Conservation (phyloP, 2,329 filamentous ascomycete genomes). For the Apiospora pterosperma region DNA sequence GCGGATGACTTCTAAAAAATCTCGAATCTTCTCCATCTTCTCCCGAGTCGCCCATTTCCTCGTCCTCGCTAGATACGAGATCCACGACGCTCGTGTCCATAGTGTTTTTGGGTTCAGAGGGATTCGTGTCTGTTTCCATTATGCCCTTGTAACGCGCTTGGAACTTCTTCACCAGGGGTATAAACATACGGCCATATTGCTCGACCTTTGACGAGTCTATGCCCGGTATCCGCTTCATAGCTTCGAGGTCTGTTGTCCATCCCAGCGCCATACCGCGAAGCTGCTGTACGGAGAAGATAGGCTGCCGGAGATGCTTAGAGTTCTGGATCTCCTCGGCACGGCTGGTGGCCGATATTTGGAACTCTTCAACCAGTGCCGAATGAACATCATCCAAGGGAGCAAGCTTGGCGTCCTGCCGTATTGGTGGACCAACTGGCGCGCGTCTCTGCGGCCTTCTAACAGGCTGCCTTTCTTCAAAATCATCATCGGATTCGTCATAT, state of each 20-base stretch:
- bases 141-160: conserved; percentile 47
- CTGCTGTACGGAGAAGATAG: conserved; percentile 66
- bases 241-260: conserved; percentile 58
- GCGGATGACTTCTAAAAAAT: conserved; percentile 37
- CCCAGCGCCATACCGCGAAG: conserved; percentile 70
- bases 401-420: conserved; percentile 53
- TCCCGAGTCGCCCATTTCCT: conserved; percentile 11
- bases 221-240: conserved; percentile 61
- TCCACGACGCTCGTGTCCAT: conserved; percentile 46
- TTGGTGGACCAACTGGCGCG: conserved; percentile 51
- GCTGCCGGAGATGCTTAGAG: conserved; percentile 50
- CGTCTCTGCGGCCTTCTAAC: conserved; percentile 34
- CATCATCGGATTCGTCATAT: conserved; percentile 42
- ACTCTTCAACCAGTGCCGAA: conserved; percentile 59
- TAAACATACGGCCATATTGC: conserved; percentile 57
- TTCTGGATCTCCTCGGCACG: conserved; percentile 61
- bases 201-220: conserved; percentile 62
- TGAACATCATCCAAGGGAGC: conserved; percentile 55
- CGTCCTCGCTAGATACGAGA: conserved; percentile 37
- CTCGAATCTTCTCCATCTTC: conserved; percentile 33
- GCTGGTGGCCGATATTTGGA: conserved; percentile 59
- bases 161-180: conserved; percentile 53
- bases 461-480: conserved; percentile 41
- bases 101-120: background rate
- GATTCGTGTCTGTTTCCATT: conserved; percentile 32